phyloP scores from a whole-genome alignment of 2,329 filamentous ascomycete species.

The Monosporascus cannonballus region DNA sequence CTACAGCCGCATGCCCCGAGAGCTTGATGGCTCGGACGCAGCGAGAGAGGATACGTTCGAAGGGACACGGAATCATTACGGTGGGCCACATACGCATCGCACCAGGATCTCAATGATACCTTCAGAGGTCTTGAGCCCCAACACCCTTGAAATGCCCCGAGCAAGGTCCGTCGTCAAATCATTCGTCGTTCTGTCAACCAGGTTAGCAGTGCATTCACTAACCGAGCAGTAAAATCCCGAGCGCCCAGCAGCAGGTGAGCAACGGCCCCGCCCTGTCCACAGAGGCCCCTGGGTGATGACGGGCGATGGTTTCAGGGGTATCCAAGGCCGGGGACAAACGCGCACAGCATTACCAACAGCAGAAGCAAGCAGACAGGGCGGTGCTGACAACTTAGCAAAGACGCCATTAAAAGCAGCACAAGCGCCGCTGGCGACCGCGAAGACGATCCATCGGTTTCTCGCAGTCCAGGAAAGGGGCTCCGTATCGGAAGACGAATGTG shows the following conservation, averaged over 20 bases:
- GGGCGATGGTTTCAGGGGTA: too few species aligned
- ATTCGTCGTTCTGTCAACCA: constrained; percentile 44
- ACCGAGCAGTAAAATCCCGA: too few species aligned
- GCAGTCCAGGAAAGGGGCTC: constrained; percentile 19
- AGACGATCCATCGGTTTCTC: constrained; percentile 54
- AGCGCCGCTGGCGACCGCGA: constrained; percentile 67
- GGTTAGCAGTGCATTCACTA: constrained; percentile 1
- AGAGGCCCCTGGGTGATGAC: too few species aligned
- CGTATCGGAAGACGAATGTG: not conserved
- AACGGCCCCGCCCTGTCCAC: too few species aligned
- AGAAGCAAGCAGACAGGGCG: not conserved
- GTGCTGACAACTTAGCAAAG: constrained; percentile 71
- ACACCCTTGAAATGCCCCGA: constrained; percentile 33
- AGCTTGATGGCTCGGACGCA: not conserved
- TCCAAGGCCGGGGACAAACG: too few species aligned
- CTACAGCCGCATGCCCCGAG: not conserved
- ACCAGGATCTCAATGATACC: constrained; percentile 41
- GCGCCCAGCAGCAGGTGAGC: too few species aligned
- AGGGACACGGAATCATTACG: not conserved
- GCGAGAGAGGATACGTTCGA: not conserved
- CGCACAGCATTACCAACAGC: too few species aligned
- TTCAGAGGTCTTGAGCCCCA: constrained; percentile 38
- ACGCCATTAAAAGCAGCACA: constrained; percentile 78
- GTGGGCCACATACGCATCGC: constrained; percentile 38
- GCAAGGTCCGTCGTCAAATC: constrained; percentile 46